phyloP scores from a whole-genome alignment of 768 basidiomycete species.

The Serendipita sp. region DNA sequence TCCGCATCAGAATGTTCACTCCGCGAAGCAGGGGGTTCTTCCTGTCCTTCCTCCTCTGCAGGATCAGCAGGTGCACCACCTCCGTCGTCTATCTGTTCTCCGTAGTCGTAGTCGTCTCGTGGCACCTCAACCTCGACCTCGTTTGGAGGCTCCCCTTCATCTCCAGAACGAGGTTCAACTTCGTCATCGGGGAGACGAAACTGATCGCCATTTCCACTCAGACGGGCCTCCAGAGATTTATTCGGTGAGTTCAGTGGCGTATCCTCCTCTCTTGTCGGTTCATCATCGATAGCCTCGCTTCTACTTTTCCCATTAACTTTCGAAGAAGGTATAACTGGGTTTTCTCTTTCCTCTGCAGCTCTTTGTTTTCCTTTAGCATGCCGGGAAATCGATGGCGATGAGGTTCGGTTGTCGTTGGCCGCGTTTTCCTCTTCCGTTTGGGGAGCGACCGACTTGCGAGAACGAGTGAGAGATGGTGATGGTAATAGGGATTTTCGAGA shows the following conservation, averaged over 20 bases:
- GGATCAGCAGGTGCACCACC: not conserved
- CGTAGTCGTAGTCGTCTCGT: not conserved
- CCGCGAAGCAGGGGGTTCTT: not conserved
- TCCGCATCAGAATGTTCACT: not conserved
- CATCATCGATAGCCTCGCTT: not conserved
- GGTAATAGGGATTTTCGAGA: not conserved
- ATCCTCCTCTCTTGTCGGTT: not conserved
- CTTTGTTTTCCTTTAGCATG: slow-evolving; percentile 1
- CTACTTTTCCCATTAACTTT: not conserved
- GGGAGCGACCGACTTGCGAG: not conserved
- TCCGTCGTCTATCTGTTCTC: not conserved
- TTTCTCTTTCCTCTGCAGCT: not conserved
- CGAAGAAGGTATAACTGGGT: not conserved
- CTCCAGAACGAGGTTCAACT: not conserved
- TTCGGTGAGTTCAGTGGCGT: not conserved
- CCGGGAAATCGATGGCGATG: not conserved
- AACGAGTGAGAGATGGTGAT: not conserved
- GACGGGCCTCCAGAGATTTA: not conserved
- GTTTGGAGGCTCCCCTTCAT: not conserved
- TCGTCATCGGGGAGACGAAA: not conserved
- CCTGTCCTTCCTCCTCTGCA: not conserved
- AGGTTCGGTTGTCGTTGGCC: not conserved
- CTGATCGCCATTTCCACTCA: not conserved
- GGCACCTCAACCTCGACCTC: not conserved
- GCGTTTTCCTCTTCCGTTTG: not conserved